These are phyloP conservation scores for Pyrenula aspistea DNA, from an alignment of 495 filamentous ascomycete species.

Conservation along the genomic window DNA sequence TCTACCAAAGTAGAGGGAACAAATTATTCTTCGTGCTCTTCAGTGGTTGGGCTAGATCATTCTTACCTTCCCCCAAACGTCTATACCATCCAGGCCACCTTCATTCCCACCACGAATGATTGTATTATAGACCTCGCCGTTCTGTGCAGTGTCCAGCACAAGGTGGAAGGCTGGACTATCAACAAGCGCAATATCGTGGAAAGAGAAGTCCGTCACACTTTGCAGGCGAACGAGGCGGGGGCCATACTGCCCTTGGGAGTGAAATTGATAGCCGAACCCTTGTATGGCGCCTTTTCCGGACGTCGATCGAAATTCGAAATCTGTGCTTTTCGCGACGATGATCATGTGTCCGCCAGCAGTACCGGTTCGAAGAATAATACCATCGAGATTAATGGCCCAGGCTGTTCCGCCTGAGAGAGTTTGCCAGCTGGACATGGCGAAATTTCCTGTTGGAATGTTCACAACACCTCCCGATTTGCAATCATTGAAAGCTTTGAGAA, in stretches of 20 bases:
- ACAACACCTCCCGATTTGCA: slow-evolving; percentile 22
- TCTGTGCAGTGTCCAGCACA: slow-evolving; percentile 19
- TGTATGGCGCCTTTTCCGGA: slow-evolving; percentile 15
- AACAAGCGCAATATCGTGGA: slow-evolving; percentile 21
- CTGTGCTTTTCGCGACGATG: slow-evolving; percentile 13
- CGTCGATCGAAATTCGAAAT: slow-evolving; percentile 17
- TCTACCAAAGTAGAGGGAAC: too few relatives aligned
- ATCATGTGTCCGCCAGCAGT: slow-evolving; percentile 28
- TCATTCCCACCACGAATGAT: slow-evolving; percentile 17
- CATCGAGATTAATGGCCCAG: slow-evolving; percentile 23
- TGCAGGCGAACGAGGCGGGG: slow-evolving; percentile 19
- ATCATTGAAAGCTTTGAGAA: slow-evolving; percentile 14
- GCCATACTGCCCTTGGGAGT: slow-evolving; percentile 13
- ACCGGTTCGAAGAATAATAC: slow-evolving; percentile 19
- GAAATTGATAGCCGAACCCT: slow-evolving; percentile 22
- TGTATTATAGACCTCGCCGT: slow-evolving; percentile 23
- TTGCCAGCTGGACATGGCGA: slow-evolving; percentile 22
- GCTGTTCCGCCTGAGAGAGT: slow-evolving; percentile 17
- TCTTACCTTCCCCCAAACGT: slow-evolving; percentile 18
- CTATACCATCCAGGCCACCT: slow-evolving; percentile 6
- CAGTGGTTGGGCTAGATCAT: slow-evolving; percentile 17
- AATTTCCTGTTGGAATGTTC: slow-evolving; percentile 11
- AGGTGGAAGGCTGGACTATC: slow-evolving; percentile 24
- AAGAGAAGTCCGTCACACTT: slow-evolving; percentile 14
- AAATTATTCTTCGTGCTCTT: too few relatives aligned